phyloP scores from a whole-genome alignment of 306 rosid genomes.

The Sechiopsis laciniata region DNA sequence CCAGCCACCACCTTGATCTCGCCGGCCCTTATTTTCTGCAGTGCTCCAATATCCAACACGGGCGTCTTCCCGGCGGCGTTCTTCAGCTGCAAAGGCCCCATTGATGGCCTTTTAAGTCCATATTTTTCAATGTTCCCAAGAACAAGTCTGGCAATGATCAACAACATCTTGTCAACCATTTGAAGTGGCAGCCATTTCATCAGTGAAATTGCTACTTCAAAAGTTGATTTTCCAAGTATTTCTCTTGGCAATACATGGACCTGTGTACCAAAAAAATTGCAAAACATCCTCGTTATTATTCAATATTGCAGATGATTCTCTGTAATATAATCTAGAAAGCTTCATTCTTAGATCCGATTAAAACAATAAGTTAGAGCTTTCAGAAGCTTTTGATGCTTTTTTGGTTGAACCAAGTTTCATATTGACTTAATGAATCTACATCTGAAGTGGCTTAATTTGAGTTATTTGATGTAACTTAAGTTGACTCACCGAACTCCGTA shows the following conservation, averaged over 20 bases:
- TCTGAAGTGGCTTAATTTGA: not conserved
- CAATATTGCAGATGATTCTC: not conserved
- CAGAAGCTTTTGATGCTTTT: not conserved
- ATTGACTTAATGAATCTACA: not conserved
- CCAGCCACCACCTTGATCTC: slow-evolving; percentile 77
- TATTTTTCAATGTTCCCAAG: slow-evolving; percentile 61
- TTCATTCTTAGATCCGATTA: slow-evolving; percentile 1
- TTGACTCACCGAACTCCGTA: slow-evolving; percentile 75
- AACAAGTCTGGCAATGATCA: slow-evolving; percentile 45
- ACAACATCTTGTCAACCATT: slow-evolving; percentile 67
- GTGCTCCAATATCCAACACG: slow-evolving; percentile 75
- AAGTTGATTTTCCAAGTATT: slow-evolving; percentile 67
- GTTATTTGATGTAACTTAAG: slow-evolving; percentile 8
- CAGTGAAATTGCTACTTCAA: slow-evolving; percentile 54
- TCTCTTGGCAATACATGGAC: slow-evolving; percentile 81
- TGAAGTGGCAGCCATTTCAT: slow-evolving; percentile 64
- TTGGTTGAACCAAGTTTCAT: not conserved
- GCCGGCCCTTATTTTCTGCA: slow-evolving; percentile 64
- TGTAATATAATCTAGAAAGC: not conserved
- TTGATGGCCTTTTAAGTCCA: slow-evolving; percentile 61
- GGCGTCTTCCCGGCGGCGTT: slow-evolving; percentile 79
- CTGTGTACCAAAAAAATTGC: slow-evolving; percentile 29
- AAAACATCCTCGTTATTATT: not conserved
- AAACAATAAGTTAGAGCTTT: not conserved
- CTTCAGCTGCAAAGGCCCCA: slow-evolving; percentile 75